Evolutionary conservation across 805 yeast species (phyloP), one percentile per base, ranked within the genome.

Genomic region (Starmerella vaccinii): DNA sequence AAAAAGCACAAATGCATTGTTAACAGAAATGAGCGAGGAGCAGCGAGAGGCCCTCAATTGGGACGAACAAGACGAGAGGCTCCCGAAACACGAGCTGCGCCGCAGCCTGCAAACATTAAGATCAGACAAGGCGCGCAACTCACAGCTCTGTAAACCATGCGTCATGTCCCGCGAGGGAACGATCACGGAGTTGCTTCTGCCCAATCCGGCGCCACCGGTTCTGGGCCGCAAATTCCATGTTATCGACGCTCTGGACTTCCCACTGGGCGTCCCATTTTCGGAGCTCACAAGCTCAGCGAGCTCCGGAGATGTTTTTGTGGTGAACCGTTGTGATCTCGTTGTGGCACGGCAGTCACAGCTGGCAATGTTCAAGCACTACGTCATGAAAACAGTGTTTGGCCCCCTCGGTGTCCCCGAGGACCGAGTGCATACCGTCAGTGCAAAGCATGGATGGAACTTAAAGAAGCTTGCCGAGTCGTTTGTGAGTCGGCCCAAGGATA

Each of bases 171-270:
- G 53, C 10, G 49, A 43, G 10, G 57, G 55, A 26, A 41, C 55
- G 5, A 19, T 30, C 2, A 37, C 52, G 2, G 9, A 39, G 6
- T 12, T 51, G 9, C 6, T 43, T 2, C 18, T 30, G 15, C 56
- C 57, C 21, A 47, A 60, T 57, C 4, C 48, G 51, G 55, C 26
- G 15, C n/a, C 27, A 12, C 33, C 2, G 67, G 76, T n/a, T 21
- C 86, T 80, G 2, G 58, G 3, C 57, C 64, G 29, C 73, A 77
- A 3, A 71, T 73, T 81, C 2, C 80, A 82, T 60, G 77, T 84
- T 1, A 68, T 82, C 9, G 80, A 83, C 32, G 78, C 83, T 1
- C 63, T 74, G 13, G 95, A 85, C 57, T 84, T 85, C 61, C 95
- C 96, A 1, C 46, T 54, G 4, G 54, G 61, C 1, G 52, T 64